phyloP scores from a whole-genome alignment of 257 asterid genomes.

The Henckelia pumila region DNA sequence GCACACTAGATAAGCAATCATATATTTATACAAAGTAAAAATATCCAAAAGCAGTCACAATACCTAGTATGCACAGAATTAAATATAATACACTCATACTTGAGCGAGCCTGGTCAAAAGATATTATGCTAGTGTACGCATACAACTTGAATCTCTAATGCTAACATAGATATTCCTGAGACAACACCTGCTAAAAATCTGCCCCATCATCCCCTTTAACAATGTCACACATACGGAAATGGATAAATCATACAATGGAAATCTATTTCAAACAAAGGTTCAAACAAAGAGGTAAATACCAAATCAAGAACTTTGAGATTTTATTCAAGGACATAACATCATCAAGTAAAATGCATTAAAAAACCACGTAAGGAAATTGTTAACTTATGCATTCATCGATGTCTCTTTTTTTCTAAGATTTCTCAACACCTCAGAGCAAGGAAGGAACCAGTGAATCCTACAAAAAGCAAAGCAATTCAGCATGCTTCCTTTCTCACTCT shows the following conservation, averaged over 20 bases:
- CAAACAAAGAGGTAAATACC: conserved; percentile 17
- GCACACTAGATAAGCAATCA: conserved; percentile 61
- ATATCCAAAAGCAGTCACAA: conserved; percentile 3
- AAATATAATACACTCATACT: conserved; percentile 41
- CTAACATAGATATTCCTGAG: conserved; percentile 91
- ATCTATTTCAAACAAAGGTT: conserved; percentile 15
- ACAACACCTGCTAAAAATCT: conserved; percentile 98
- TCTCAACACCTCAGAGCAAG: conserved; percentile 97
- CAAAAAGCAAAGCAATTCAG: conserved; percentile 90
- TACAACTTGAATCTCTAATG: conserved; percentile 83
- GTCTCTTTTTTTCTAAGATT: conserved; percentile 90
- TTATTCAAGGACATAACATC: conserved; percentile 4
- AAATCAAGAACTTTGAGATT: conserved; percentile 4
- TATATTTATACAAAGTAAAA: conserved; percentile 26
- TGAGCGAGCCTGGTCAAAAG: conserved; percentile 96
- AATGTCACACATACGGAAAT: conserved; percentile 64
- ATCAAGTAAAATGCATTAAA: conserved; percentile 9
- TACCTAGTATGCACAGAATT: conserved; percentile 20
- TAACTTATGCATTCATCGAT: conserved; percentile 84
- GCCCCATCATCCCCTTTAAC: conserved; percentile 94
- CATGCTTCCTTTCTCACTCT: conserved; percentile 99
- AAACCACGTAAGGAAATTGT: conserved; percentile 7
- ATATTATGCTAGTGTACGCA: conserved; percentile 90
- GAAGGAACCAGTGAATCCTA: conserved; percentile 97
- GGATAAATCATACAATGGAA: conserved; percentile 40